phyloP scores from a whole-genome alignment of 768 basidiomycete genomes.

The Russula vinacea region DNA sequence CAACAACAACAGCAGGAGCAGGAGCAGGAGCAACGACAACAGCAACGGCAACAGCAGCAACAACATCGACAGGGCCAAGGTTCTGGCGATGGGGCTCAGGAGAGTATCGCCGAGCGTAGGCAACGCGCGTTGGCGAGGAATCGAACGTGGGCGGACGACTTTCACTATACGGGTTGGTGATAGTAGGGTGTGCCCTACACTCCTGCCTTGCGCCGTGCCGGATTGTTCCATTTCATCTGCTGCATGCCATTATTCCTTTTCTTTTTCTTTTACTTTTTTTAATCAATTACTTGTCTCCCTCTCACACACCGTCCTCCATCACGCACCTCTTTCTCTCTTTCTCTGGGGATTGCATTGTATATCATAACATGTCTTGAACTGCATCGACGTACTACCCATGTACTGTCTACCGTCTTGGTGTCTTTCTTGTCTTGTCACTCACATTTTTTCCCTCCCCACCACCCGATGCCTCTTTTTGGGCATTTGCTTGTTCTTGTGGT shows the following conservation, averaged over 20 bases:
- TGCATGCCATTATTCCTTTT: not conserved
- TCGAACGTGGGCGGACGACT: slow-evolving; percentile 67
- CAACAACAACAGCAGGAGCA: slow-evolving; percentile 38
- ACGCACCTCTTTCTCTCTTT: slow-evolving; percentile 11
- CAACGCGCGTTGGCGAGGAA: slow-evolving; percentile 53
- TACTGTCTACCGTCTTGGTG: slow-evolving; percentile 5
- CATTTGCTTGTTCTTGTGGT: not conserved
- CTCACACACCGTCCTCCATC: slow-evolving; percentile 1
- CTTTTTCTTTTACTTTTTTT: not conserved
- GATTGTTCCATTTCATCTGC: slow-evolving; percentile 1
- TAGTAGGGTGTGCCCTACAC: not conserved
- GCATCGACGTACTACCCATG: slow-evolving; percentile 12
- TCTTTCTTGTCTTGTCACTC: not conserved
- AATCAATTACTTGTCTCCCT: slow-evolving; percentile 1
- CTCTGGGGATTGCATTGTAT: slow-evolving; percentile 26
- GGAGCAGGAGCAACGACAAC: slow-evolving; percentile 32
- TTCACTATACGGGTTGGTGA: slow-evolving; percentile 64
- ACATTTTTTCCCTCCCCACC: not conserved
- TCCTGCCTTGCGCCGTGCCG: not conserved
- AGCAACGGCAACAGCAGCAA: not conserved
- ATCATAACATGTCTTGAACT: slow-evolving; percentile 23
- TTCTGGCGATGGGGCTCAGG: slow-evolving; percentile 1
- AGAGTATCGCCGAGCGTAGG: slow-evolving; percentile 19
- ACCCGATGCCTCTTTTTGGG: not conserved
- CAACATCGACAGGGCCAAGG: slow-evolving; percentile 13